Conservation (phyloP, 768 basidiomycete species). For the Coprinopsis cinerea region DNA sequence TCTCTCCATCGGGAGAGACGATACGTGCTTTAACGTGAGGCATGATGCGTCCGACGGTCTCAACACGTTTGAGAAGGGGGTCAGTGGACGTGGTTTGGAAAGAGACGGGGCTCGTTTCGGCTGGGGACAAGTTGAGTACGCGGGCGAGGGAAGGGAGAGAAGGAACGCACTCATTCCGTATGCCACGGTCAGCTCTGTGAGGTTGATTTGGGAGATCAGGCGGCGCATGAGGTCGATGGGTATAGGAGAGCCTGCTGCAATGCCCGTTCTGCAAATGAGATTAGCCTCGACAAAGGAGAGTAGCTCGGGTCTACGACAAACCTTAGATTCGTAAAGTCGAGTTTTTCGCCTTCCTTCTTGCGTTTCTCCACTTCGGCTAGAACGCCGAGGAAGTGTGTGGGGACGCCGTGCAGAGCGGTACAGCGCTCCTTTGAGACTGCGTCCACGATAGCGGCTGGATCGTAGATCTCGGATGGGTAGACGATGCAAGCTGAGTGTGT, state of each 20-base stretch:
- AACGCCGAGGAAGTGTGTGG: conserved; percentile 79
- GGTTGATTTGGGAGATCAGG: conserved; percentile 60
- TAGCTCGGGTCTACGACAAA: too few species aligned
- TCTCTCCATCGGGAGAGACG: conserved; percentile 48
- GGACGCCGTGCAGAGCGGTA: conserved; percentile 79
- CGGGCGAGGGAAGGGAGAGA: background rate
- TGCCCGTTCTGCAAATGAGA: conserved; percentile 61
- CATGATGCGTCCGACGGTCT: conserved; percentile 73
- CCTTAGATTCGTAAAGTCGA: conserved; percentile 53
- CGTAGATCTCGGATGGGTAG: conserved; percentile 62
- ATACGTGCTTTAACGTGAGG: conserved; percentile 79
- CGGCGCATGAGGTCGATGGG: conserved; percentile 77
- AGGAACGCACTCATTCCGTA: conserved; percentile 81
- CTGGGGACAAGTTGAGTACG: background rate
- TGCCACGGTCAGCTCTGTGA: conserved; percentile 67
- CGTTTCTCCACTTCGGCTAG: conserved; percentile 60
- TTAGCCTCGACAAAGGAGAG: too few species aligned
- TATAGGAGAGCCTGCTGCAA: conserved; percentile 74
- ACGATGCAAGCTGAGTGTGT: conserved; percentile 67
- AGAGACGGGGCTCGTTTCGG: conserved; percentile 54
- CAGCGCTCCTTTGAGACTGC: conserved; percentile 64
- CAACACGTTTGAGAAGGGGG: conserved; percentile 66
- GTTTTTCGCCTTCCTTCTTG: conserved; percentile 33
- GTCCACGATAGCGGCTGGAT: conserved; percentile 64
- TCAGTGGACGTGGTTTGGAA: conserved; percentile 74